phyloP scores from a whole-genome alignment of 108 stramenopile genomes.

The Pseudonitzschia delicatissima region DNA sequence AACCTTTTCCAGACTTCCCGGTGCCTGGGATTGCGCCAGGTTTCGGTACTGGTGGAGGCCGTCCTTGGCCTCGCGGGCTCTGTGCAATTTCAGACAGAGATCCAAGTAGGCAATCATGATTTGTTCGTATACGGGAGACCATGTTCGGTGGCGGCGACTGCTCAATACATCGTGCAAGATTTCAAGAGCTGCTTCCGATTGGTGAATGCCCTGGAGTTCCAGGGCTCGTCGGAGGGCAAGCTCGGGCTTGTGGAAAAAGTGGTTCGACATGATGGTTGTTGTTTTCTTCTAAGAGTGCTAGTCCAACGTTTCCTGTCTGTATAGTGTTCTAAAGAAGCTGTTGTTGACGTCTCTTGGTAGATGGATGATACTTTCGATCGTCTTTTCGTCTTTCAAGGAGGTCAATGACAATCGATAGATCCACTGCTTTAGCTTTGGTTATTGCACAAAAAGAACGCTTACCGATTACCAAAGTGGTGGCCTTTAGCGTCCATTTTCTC shows the following conservation, averaged over 20 bases:
- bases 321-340: too few relatives aligned
- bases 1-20: constrained; percentile 91
- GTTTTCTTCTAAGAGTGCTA: too few relatives aligned
- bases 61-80: constrained; percentile 93
- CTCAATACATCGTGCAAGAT: constrained; percentile 79
- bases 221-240: constrained; percentile 69
- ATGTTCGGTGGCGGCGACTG: constrained; percentile 84
- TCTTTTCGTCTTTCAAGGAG: too few relatives aligned
- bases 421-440: too few relatives aligned
- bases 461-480: too few relatives aligned
- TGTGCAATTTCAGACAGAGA: constrained; percentile 87
- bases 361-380: too few relatives aligned
- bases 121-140: constrained; percentile 93
- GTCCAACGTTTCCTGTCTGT: too few relatives aligned
- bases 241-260: constrained; percentile 67
- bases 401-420: too few relatives aligned
- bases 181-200: constrained; percentile 59
- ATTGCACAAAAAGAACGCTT: too few relatives aligned
- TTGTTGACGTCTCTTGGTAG: too few relatives aligned
- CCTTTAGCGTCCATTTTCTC: too few relatives aligned
- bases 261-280: constrained; percentile 12
- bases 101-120: constrained; percentile 93
- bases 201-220: constrained; percentile 64
- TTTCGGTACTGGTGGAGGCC: constrained; percentile 98
- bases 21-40: constrained; percentile 88